These are phyloP conservation scores for Tylopilus sp. DNA, from an alignment of 1,284 basidiomycete genomes.

Conservation along the genomic window DNA sequence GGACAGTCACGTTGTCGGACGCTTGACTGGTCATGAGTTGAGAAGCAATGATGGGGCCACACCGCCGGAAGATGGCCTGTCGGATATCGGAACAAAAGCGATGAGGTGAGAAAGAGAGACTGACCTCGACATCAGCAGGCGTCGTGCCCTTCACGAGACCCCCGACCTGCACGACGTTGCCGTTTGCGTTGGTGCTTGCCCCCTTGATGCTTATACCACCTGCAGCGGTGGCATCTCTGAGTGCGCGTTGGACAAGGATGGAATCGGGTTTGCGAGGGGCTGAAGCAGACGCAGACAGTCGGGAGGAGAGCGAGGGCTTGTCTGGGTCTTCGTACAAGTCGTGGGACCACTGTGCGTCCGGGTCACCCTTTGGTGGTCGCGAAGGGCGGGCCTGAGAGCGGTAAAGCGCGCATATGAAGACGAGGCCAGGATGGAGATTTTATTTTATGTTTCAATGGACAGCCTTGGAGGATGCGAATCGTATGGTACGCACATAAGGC, in stretches of 20 bases:
- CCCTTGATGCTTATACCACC: conserved; percentile 68
- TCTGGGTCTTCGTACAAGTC: conserved; percentile 66
- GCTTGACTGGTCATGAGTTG: conserved; percentile 42
- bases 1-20: conserved; percentile 57
- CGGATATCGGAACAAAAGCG: conserved; percentile 1
- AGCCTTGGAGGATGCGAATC: conserved; percentile 29
- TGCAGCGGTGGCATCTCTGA: conserved; percentile 48
- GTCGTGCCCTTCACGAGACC: conserved; percentile 78
- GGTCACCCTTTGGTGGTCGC: conserved; percentile 62
- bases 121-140: conserved; percentile 74
- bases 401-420: conserved; percentile 2
- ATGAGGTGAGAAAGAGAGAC: conserved; percentile 13
- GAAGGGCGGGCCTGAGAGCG: conserved; percentile 26
- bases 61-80: conserved; percentile 80
- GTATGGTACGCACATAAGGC: conserved; percentile 65
- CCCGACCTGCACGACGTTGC: conserved; percentile 74
- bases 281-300: conserved; percentile 43
- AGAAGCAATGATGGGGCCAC: conserved; percentile 65
- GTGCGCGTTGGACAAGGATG: conserved; percentile 52
- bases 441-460: conserved; percentile 24
- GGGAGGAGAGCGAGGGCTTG: conserved; percentile 57
- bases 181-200: conserved; percentile 50
- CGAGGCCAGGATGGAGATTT: conserved; percentile 5
- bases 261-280: conserved; percentile 45
- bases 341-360: conserved; percentile 69